Percentiles rank a stretch among this genome's conserved stretches.
Conservation (phyloP, 1,284 basidiomycete genomes). For the Phylloboletellus chloephorus region DNA sequence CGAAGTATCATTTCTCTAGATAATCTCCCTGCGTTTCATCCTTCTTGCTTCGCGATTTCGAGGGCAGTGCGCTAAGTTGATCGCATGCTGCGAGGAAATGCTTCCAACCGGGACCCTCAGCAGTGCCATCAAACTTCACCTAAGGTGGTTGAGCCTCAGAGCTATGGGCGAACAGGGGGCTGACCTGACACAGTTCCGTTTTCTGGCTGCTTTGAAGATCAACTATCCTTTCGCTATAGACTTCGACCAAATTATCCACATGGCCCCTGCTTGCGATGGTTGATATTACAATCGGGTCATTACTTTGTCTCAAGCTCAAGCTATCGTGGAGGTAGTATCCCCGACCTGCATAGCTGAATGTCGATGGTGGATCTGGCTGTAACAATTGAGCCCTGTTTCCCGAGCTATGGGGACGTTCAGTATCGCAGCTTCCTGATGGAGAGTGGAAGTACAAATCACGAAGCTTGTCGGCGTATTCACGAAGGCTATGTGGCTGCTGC, state of each 20-base stretch:
- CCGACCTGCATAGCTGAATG: slow-evolving; percentile 36
- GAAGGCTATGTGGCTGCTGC: slow-evolving; percentile 41
- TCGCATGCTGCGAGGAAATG: slow-evolving; percentile 53
- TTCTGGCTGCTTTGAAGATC: slow-evolving; percentile 56
- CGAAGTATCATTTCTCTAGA: slow-evolving; percentile 14
- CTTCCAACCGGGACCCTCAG: slow-evolving; percentile 43
- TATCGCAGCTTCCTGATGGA: not conserved
- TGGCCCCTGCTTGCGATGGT: not conserved
- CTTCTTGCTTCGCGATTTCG: slow-evolving; percentile 13
- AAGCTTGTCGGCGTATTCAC: slow-evolving; percentile 39
- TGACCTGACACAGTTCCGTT: slow-evolving; percentile 52
- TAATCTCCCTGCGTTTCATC: slow-evolving; percentile 10
- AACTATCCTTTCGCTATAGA: slow-evolving; percentile 41
- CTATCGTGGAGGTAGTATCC: slow-evolving; percentile 49
- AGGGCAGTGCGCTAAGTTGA: slow-evolving; percentile 33
- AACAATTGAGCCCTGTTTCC: slow-evolving; percentile 24
- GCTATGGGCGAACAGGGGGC: not conserved
- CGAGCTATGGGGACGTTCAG: slow-evolving; percentile 23
- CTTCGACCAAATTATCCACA: slow-evolving; percentile 15
- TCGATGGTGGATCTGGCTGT: slow-evolving; percentile 51
- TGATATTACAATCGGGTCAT: slow-evolving; percentile 25
- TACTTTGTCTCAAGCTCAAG: slow-evolving; percentile 46
- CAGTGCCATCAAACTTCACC: slow-evolving; percentile 42
- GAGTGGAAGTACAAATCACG: slow-evolving; percentile 40
- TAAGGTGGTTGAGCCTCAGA: slow-evolving; percentile 25